Percentiles rank a stretch among this genome's conserved stretches.
Evolutionary conservation across 2,329 filamentous ascomycete genomes (phyloP).

Genomic region (Graphium sp.): DNA sequence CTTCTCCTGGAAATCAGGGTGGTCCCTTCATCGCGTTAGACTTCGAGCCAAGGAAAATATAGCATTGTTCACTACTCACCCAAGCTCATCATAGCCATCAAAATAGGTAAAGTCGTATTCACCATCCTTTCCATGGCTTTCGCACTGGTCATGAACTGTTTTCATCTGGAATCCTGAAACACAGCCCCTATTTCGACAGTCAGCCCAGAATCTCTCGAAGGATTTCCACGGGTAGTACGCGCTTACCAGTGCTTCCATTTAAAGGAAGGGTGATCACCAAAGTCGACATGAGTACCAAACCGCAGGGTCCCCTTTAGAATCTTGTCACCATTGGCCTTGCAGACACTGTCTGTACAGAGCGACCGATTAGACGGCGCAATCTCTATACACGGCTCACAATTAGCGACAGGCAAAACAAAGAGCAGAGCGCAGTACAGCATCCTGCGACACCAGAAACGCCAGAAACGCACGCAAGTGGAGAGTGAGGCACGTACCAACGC

Average conservation of each 20-base stretch:
- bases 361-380: slow-evolving; percentile 54
- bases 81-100: slow-evolving; percentile 68
- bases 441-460: too few relatives aligned
- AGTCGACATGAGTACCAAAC: slow-evolving; percentile 55
- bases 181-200: slow-evolving; percentile 51
- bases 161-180: slow-evolving; percentile 59
- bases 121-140: slow-evolving; percentile 21
- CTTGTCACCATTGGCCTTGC: slow-evolving; percentile 54
- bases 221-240: not conserved
- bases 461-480: too few relatives aligned
- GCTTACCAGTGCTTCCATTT: slow-evolving; percentile 75
- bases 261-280: slow-evolving; percentile 46
- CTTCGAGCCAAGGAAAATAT: not conserved
- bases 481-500: too few relatives aligned
- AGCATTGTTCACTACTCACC: slow-evolving; percentile 15
- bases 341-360: slow-evolving; percentile 54
- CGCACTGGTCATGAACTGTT: slow-evolving; percentile 43
- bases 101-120: slow-evolving; percentile 45
- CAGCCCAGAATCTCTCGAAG: not conserved
- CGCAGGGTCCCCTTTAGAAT: slow-evolving; percentile 67
- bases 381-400: too few relatives aligned
- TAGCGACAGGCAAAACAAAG: too few relatives aligned
- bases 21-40: slow-evolving; percentile 16
- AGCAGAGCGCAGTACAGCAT: too few relatives aligned
- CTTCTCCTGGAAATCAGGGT: slow-evolving; percentile 54